Percentiles rank a stretch among this genome's conserved stretches.
These are phyloP conservation scores for Serpula lacrymans DNA, from an alignment of 768 basidiomycete genomes.

Conservation along the genomic window DNA sequence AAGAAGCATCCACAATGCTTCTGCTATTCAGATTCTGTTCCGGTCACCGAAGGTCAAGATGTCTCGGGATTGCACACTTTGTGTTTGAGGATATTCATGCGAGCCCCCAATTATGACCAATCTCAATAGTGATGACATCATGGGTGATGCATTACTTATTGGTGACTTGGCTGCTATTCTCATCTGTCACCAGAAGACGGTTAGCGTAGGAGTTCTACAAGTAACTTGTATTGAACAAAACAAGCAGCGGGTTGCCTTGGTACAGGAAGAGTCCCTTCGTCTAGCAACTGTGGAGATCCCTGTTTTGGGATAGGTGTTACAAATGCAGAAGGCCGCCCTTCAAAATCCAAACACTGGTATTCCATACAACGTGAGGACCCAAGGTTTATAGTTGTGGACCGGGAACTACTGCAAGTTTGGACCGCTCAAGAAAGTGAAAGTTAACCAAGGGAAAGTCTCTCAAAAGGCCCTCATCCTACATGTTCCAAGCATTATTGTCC, in stretches of 20 bases:
- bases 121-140: not conserved
- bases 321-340: not conserved
- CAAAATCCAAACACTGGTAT: no score
- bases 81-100: not conserved
- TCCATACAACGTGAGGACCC: no score
- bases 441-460: no score
- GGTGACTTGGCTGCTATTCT: not conserved
- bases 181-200: not conserved
- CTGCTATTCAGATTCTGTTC: not conserved
- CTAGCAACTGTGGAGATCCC: not conserved
- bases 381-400: no score
- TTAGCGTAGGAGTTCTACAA: not conserved
- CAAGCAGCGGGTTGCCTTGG: not conserved
- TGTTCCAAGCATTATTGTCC: not conserved
- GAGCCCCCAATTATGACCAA: not conserved
- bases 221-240: not conserved
- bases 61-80: not conserved
- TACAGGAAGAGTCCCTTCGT: not conserved
- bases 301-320: not conserved
- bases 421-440: no score
- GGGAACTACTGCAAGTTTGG: no score
- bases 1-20: not conserved
- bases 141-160: not conserved
- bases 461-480: no score
- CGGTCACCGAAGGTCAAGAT: not conserved